A percentile compares a stretch with the other conserved stretches of the same genome.
These are phyloP conservation scores for Carallia pectinifolia DNA, from an alignment of 345 rosid species.

Conservation along the genomic window DNA sequence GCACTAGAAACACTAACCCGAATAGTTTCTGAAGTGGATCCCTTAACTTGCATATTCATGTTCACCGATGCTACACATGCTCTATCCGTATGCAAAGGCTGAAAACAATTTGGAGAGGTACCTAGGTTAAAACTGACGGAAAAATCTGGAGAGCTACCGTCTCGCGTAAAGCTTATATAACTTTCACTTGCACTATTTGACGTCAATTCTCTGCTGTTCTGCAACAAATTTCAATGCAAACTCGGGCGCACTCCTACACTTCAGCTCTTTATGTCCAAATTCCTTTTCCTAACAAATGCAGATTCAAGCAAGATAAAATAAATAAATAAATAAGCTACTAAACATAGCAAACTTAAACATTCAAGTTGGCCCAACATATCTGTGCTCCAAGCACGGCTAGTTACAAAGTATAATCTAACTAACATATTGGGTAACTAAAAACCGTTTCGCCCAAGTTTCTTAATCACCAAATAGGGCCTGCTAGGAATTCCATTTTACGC, in stretches of 20 bases:
- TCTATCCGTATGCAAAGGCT: conserved; percentile 57
- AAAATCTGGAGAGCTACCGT: conserved; percentile 62
- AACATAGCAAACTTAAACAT: background rate
- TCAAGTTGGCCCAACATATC: background rate
- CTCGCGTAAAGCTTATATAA: conserved; percentile 65
- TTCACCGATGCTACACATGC: conserved; percentile 86
- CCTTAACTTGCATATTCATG: conserved; percentile 81
- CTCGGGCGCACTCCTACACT: too few relatives aligned
- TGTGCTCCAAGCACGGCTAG: background rate
- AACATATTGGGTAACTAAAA: background rate
- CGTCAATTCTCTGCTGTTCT: conserved; percentile 89
- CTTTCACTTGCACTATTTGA: conserved; percentile 80
- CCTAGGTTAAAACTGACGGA: conserved; percentile 47
- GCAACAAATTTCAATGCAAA: conserved; percentile 34
- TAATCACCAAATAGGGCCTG: too few relatives aligned
- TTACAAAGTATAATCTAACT: too few relatives aligned
- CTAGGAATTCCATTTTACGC: too few relatives aligned
- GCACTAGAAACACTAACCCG: conserved; percentile 97
- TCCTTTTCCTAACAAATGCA: conserved; percentile 3
- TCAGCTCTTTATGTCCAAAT: background rate
- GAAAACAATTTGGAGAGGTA: conserved; percentile 53
- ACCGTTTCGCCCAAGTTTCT: background rate
- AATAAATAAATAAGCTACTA: conserved; percentile 3
- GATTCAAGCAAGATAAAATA: background rate
- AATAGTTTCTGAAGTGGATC: conserved; percentile 79